phyloP scores from a whole-genome alignment of 164 flowering plant species.

The Dillenia turbinata region DNA sequence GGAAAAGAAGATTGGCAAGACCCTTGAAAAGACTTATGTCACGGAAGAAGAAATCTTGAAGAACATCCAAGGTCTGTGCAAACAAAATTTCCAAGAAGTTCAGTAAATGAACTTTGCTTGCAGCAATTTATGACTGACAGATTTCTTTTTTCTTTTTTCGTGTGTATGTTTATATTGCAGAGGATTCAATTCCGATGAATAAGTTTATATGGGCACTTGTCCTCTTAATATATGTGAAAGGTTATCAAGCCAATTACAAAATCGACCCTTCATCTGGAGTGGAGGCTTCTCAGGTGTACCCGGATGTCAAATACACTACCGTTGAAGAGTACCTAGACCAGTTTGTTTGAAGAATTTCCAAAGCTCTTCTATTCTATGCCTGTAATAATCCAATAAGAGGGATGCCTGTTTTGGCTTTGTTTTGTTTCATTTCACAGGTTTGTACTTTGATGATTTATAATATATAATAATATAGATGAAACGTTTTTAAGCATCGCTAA shows the following conservation, averaged over 20 bases:
- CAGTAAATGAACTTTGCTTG: background rate
- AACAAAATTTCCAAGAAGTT: background rate
- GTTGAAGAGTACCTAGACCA: slow-evolving; percentile 43
- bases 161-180: slow-evolving; percentile 28
- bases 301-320: slow-evolving; percentile 45
- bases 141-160: background rate
- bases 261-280: slow-evolving; percentile 53
- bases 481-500: too few species aligned
- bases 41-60: slow-evolving; percentile 59
- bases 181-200: slow-evolving; percentile 35
- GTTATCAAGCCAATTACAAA: slow-evolving; percentile 48
- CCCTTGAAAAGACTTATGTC: slow-evolving; percentile 47
- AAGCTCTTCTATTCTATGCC: too few species aligned
- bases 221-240: slow-evolving; percentile 41
- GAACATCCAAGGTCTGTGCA: slow-evolving; percentile 46
- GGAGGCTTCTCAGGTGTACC: slow-evolving; percentile 53
- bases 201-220: slow-evolving; percentile 15
- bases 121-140: background rate
- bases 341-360: slow-evolving; percentile 21
- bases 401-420: too few species aligned
- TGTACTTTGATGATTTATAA: too few species aligned
- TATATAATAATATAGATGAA: too few species aligned
- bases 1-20: slow-evolving; percentile 73
- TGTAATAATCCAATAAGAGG: too few species aligned
- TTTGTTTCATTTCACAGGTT: too few species aligned